These are phyloP conservation scores for Ciborinia camelliae DNA, from an alignment of 2,329 filamentous ascomycete genomes.

Conservation along the genomic window DNA sequence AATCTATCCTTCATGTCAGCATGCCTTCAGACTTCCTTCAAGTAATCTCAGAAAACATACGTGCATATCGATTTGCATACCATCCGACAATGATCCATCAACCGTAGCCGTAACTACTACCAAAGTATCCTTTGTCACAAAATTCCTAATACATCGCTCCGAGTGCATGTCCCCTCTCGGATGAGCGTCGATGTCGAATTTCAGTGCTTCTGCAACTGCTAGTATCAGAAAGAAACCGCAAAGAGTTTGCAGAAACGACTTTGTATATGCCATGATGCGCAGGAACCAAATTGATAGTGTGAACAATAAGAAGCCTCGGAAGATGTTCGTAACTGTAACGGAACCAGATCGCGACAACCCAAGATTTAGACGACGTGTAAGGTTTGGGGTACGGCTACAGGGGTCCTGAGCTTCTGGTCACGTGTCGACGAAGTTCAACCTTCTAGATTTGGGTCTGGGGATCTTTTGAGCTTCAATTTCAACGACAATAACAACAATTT, in stretches of 20 bases:
- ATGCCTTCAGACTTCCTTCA: neutral
- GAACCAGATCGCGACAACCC: constrained; percentile 8
- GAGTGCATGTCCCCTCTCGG: constrained; percentile 60
- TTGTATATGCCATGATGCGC: constrained; percentile 48
- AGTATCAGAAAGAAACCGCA: constrained; percentile 57
- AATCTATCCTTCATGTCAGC: constrained; percentile 57
- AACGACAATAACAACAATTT: constrained; percentile 10
- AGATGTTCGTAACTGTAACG: constrained; percentile 17
- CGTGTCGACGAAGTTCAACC: constrained; percentile 17
- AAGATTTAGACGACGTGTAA: constrained; percentile 30
- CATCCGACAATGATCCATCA: constrained; percentile 83
- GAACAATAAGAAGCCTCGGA: neutral
- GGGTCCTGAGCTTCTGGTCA: constrained; percentile 13
- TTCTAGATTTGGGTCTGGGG: constrained; percentile 17
- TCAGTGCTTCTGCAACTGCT: constrained; percentile 64
- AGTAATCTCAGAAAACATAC: constrained; percentile 50
- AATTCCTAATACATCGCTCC: constrained; percentile 94
- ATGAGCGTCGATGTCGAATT: constrained; percentile 84
- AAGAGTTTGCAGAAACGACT: constrained; percentile 55
- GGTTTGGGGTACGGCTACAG: constrained; percentile 27
- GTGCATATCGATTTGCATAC: constrained; percentile 90
- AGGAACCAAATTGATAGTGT: constrained; percentile 1
- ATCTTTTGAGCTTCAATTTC: constrained; percentile 19
- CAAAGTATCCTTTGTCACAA: constrained; percentile 84
- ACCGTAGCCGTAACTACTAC: constrained; percentile 93